Conservation (phyloP, 1,139 yeast species). For the Suhomyces guaymorum region DNA sequence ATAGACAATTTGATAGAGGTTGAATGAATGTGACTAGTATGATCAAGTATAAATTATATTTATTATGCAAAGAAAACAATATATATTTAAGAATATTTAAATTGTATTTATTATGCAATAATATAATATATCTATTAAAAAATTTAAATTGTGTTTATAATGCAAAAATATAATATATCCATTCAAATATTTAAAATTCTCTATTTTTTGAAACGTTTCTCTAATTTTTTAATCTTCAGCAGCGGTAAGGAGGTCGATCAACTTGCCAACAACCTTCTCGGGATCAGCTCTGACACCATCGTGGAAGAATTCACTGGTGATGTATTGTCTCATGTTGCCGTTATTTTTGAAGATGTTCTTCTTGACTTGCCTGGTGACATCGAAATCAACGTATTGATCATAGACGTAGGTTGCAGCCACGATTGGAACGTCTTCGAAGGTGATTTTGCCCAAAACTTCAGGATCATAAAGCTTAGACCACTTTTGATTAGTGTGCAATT, state of each 20-base stretch:
- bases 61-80: too few relatives aligned
- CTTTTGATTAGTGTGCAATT: slow-evolving; percentile 37
- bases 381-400: slow-evolving; percentile 58
- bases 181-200: too few relatives aligned
- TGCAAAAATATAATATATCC: too few relatives aligned
- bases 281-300: slow-evolving; percentile 51
- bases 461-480: slow-evolving; percentile 50
- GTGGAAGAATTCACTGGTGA: slow-evolving; percentile 55
- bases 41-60: too few relatives aligned
- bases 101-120: too few relatives aligned
- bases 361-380: slow-evolving; percentile 38
- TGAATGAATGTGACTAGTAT: neutral
- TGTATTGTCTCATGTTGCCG: slow-evolving; percentile 41
- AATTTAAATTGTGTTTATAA: too few relatives aligned
- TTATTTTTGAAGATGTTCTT: slow-evolving; percentile 28
- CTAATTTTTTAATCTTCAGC: too few relatives aligned
- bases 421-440: slow-evolving; percentile 46
- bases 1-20: neutral
- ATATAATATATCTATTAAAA: too few relatives aligned
- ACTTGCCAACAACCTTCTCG: slow-evolving; percentile 38
- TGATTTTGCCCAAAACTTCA: slow-evolving; percentile 26
- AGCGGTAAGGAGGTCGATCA: slow-evolving; percentile 42
- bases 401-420: slow-evolving; percentile 51
- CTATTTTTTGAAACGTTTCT: too few relatives aligned
- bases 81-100: too few relatives aligned